phyloP scores from a whole-genome alignment of 1,139 yeast genomes.

The Kodamaea alishanica region DNA sequence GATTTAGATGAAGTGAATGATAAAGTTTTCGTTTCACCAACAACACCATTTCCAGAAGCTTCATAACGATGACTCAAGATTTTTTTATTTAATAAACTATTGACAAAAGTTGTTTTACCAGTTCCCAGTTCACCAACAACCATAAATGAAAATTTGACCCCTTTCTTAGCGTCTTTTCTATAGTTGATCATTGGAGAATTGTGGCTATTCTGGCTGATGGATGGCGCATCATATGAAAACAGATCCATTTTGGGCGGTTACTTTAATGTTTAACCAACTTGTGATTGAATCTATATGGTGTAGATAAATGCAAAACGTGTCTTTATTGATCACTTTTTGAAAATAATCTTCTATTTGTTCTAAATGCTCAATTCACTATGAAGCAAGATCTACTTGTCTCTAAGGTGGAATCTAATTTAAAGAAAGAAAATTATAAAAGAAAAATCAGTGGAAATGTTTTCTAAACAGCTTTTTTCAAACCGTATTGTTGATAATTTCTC shows the following conservation, averaged over 20 bases:
- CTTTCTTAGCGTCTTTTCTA: constrained; percentile 77
- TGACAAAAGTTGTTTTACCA: constrained; percentile 26
- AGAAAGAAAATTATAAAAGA: no score
- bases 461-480: no score
- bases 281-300: no score
- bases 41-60: constrained; percentile 15
- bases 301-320: no score
- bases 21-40: constrained; percentile 45
- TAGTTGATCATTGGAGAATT: constrained; percentile 48
- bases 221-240: constrained; percentile 35
- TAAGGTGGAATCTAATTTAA: no score
- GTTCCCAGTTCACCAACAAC: constrained; percentile 29
- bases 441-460: no score
- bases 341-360: no score
- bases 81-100: constrained; percentile 59
- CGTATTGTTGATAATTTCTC: no score
- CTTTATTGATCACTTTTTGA: no score
- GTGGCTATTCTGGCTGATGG: constrained; percentile 26
- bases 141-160: constrained; percentile 59
- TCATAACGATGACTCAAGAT: constrained; percentile 59
- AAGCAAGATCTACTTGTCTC: no score
- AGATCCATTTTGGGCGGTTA: constrained; percentile 20
- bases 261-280: no score
- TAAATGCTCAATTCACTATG: no score
- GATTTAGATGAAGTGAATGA: constrained; percentile 47